Percentiles rank a stretch among this genome's conserved stretches.
Conservation (phyloP, 305 asterid genomes). For the Withania somnifera region DNA sequence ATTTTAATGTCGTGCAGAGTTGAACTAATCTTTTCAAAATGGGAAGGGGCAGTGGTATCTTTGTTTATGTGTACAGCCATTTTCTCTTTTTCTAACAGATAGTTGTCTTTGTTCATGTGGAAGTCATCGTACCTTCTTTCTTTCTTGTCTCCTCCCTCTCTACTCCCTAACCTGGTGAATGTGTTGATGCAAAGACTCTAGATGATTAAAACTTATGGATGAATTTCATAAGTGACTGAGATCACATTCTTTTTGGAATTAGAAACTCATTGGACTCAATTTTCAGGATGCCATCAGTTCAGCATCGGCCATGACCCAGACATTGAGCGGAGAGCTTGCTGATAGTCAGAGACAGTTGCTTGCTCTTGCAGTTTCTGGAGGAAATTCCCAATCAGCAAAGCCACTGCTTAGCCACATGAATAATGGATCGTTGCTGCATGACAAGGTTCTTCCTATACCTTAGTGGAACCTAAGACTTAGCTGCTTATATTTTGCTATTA, state of each 20-base stretch:
- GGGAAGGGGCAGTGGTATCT: not conserved
- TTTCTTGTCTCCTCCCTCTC: not conserved
- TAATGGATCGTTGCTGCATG: slow-evolving; percentile 85
- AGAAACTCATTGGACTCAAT: not conserved
- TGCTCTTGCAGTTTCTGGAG: slow-evolving; percentile 63
- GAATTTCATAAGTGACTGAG: not conserved
- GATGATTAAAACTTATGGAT: not conserved
- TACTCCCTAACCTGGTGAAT: not conserved
- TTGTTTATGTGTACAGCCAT: not conserved
- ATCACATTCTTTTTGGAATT: not conserved
- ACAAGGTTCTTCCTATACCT: slow-evolving; percentile 41
- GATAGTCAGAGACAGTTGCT: slow-evolving; percentile 79
- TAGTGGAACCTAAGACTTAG: not conserved
- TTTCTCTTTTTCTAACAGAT: not conserved
- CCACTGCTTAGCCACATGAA: slow-evolving; percentile 57
- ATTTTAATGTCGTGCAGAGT: not conserved
- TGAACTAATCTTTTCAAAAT: not conserved
- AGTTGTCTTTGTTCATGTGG: not conserved
- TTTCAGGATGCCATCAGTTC: slow-evolving; percentile 78
- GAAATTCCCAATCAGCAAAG: slow-evolving; percentile 47
- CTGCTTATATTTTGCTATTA: not conserved
- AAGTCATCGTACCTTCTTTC: not conserved
- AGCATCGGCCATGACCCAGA: slow-evolving; percentile 67
- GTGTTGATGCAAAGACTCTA: not conserved
- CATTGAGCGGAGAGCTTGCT: slow-evolving; percentile 63